Evolutionary conservation across 371 early-diverging fungal species (phyloP).

Genomic region (Saksenaea vasiformis): DNA sequence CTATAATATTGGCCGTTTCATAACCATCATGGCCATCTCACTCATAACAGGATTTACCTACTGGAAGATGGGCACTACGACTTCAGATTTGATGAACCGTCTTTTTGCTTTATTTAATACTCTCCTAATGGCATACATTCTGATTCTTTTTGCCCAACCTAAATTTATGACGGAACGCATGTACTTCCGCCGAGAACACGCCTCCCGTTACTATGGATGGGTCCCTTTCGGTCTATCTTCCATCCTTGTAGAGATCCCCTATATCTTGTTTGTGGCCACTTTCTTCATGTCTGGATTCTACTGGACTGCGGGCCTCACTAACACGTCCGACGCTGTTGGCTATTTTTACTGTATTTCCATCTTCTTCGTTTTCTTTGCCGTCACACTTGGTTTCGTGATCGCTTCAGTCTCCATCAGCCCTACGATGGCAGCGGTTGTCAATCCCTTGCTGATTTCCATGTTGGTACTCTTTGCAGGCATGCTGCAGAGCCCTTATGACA

Average conservation of each 20-base stretch:
- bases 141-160: conserved; percentile 70
- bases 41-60: conserved; percentile 58
- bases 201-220: conserved; percentile 70
- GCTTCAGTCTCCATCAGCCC: conserved; percentile 61
- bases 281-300: conserved; percentile 59
- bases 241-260: conserved; percentile 56
- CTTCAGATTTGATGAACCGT: conserved; percentile 61
- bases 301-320: conserved; percentile 61
- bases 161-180: conserved; percentile 63
- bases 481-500: conserved; percentile 50
- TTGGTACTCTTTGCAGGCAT: conserved; percentile 65
- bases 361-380: conserved; percentile 51
- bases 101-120: conserved; percentile 70
- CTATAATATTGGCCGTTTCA: conserved; percentile 61
- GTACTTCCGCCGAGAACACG: conserved; percentile 68
- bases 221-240: conserved; percentile 54
- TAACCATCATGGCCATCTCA: conserved; percentile 38
- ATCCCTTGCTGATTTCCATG: conserved; percentile 61
- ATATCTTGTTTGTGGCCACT: conserved; percentile 48
- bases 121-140: conserved; percentile 54
- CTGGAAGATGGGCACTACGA: conserved; percentile 51
- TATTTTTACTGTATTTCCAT: conserved; percentile 59
- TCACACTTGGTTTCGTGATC: conserved; percentile 64
- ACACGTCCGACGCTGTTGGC: conserved; percentile 37
- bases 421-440: conserved; percentile 58